These are phyloP conservation scores for Aspergillus cejpii DNA, from an alignment of 2,329 filamentous ascomycete species.

Conservation along the genomic window DNA sequence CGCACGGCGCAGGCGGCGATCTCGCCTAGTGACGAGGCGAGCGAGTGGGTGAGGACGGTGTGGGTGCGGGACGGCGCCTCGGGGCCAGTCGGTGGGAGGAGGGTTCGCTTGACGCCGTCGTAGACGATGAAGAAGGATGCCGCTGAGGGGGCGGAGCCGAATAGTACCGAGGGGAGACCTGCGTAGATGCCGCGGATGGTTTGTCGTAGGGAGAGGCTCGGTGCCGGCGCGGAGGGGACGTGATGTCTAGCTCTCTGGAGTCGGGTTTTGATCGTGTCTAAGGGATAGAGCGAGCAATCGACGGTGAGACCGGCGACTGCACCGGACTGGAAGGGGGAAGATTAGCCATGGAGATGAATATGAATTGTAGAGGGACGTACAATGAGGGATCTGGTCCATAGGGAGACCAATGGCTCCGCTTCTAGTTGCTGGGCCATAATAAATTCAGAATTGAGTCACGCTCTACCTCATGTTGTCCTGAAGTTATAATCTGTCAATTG, in stretches of 20 bases:
- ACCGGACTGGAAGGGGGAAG: constrained; percentile 56
- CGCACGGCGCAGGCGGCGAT: constrained; percentile 85
- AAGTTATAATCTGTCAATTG: too few species aligned
- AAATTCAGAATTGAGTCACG: neutral
- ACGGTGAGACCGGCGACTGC: constrained; percentile 90
- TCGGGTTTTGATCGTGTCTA: constrained; percentile 97
- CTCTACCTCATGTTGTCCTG: neutral
- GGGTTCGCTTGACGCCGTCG: constrained; percentile 61
- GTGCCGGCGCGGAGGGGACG: constrained; percentile 50
- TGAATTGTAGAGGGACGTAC: constrained; percentile 25
- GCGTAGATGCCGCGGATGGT: constrained; percentile 90
- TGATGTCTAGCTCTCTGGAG: constrained; percentile 62
- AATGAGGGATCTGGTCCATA: constrained; percentile 41
- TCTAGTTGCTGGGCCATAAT: constrained; percentile 27
- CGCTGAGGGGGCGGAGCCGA: constrained; percentile 87
- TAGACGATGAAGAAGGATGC: constrained; percentile 97
- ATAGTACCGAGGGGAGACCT: constrained; percentile 79
- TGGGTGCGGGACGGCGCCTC: constrained; percentile 28
- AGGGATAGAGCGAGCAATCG: constrained; percentile 91
- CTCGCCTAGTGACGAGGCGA: constrained; percentile 79
- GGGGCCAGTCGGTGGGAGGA: constrained; percentile 35
- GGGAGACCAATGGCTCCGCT: constrained; percentile 33
- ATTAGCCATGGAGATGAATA: constrained; percentile 2
- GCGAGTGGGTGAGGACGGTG: constrained; percentile 60
- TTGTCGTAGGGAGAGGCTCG: constrained; percentile 68